These are phyloP conservation scores for Irpex sp. DNA, from an alignment of 1,284 basidiomycete species.

Conservation along the genomic window DNA sequence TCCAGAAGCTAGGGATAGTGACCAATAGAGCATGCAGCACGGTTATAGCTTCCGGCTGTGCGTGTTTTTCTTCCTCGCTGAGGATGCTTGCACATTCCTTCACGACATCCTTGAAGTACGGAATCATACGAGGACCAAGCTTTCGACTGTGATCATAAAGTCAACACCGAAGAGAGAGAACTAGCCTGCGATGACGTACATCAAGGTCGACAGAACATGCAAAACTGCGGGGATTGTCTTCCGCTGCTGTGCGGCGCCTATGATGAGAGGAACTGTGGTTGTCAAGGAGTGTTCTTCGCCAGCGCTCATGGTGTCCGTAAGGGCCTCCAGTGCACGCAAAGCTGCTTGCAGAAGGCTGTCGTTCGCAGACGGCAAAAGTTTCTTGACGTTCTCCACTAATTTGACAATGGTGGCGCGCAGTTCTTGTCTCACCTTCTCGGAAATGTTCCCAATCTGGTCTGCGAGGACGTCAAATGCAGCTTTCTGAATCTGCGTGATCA, in stretches of 20 bases:
- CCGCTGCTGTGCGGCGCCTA: slow-evolving; percentile 43
- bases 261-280: slow-evolving; percentile 52
- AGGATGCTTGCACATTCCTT: slow-evolving; percentile 52
- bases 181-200: slow-evolving; percentile 37
- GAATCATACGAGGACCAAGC: slow-evolving; percentile 85
- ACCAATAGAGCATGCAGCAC: slow-evolving; percentile 54
- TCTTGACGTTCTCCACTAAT: slow-evolving; percentile 49
- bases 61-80: slow-evolving; percentile 29
- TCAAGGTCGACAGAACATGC: slow-evolving; percentile 53
- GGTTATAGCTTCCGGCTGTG: slow-evolving; percentile 38
- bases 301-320: slow-evolving; percentile 52
- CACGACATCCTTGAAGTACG: slow-evolving; percentile 75
- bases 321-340: slow-evolving; percentile 55
- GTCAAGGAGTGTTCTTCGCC: slow-evolving; percentile 69
- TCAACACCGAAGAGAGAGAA: slow-evolving; percentile 1
- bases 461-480: slow-evolving; percentile 67
- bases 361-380: slow-evolving; percentile 40
- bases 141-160: slow-evolving; percentile 45
- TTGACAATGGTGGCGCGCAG: slow-evolving; percentile 46
- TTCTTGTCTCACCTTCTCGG: slow-evolving; percentile 51
- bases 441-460: slow-evolving; percentile 62
- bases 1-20: slow-evolving; percentile 72
- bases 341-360: slow-evolving; percentile 41
- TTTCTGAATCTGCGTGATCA: slow-evolving; percentile 45
- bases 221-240: slow-evolving; percentile 41